Conservation (phyloP, 352 stramenopile genomes). For the Globisporangium camurandrum region DNA sequence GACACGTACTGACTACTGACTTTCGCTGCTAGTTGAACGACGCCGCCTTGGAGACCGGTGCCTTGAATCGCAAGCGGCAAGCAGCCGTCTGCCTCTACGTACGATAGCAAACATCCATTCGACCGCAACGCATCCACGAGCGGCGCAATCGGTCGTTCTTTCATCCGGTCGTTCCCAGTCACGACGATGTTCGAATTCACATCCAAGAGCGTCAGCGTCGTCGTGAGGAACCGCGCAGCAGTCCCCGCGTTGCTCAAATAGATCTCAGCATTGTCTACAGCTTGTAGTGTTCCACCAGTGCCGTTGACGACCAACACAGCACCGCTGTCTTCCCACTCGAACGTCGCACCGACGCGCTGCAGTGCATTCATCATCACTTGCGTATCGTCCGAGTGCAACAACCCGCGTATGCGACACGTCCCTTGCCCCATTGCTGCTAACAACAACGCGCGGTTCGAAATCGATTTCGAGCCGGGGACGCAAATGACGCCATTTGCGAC, state of each 20-base stretch:
- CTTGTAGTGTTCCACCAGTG: constrained; percentile 56
- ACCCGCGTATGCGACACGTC: constrained; percentile 75
- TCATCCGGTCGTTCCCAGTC: constrained; percentile 94
- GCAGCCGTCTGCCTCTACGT: constrained; percentile 50
- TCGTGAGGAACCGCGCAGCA: constrained; percentile 93
- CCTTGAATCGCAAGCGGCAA: constrained; percentile 74
- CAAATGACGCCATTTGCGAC: constrained; percentile 50
- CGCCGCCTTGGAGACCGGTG: constrained; percentile 64
- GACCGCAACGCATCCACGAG: constrained; percentile 91
- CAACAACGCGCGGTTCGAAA: constrained; percentile 96
- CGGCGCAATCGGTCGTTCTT: constrained; percentile 94
- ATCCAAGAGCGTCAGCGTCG: constrained; percentile 71
- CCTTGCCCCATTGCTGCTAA: constrained; percentile 91
- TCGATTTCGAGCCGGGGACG: constrained; percentile 96
- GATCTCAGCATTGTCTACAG: constrained; percentile 51
- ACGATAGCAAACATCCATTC: constrained; percentile 77
- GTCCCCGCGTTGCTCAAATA: constrained; percentile 89
- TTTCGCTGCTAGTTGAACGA: constrained; percentile 89
- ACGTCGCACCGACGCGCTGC: constrained; percentile 83
- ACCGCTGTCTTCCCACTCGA: constrained; percentile 72
- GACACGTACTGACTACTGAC: constrained; percentile 95
- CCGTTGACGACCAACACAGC: constrained; percentile 69
- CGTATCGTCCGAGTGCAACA: constrained; percentile 97
- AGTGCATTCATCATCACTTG: constrained; percentile 97
- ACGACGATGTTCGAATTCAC: constrained; percentile 55